Base-by-base conservation (phyloP, 2,329 filamentous ascomycete species). In the Plenodomus biglobosus region DNA sequence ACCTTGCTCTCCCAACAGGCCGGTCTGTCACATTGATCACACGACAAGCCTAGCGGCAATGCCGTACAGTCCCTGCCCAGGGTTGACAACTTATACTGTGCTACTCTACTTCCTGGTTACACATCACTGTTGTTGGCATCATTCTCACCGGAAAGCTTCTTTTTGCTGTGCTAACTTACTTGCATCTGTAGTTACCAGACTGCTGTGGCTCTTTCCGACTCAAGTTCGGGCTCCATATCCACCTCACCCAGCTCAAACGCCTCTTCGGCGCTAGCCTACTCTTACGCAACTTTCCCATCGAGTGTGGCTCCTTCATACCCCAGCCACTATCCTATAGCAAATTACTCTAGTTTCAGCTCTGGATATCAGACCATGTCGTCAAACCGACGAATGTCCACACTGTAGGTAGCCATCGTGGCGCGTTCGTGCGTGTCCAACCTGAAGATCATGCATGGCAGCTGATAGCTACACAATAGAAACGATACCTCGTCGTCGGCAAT, bases 201-300 rank as follows among this genome's bases (percentile, higher is more conserved):
- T 54, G 73, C 73, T 51, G 69, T 76, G 63, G 74, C 76, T 58
- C 75, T 81, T 59, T 76, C 81, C 50, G 80, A 83, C 70, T 80
- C 80, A 52, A 79, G 77, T 47, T 78, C 76, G 47, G 80, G 79
- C 62, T 81, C 77, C 56, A 76, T 75, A 61, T 78, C 77, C 55
- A 76, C 76, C 59, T 79, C 76, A 60, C 76, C 77, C 50, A 76
- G 75, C 58, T 80, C 79, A 55, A 76, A 75, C 61, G 71, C 75
- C 49, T 79, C 78, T 22, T 76, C 76, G 40, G 72, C 64, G 21
- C 48, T 76, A 56, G 70, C 74, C 55, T 79, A 71, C 61, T 65
- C 74, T 15, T 79, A 72, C 59, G 62, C 74, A 35, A 64, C 54
- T 51, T 75, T 68, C 48, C 50, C 62, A 18, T 51, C 58, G 41